Percentiles rank a stretch among this genome's conserved stretches.
phyloP scores from a whole-genome alignment of 1,284 basidiomycete genomes.

The Malassezia dermatis region DNA sequence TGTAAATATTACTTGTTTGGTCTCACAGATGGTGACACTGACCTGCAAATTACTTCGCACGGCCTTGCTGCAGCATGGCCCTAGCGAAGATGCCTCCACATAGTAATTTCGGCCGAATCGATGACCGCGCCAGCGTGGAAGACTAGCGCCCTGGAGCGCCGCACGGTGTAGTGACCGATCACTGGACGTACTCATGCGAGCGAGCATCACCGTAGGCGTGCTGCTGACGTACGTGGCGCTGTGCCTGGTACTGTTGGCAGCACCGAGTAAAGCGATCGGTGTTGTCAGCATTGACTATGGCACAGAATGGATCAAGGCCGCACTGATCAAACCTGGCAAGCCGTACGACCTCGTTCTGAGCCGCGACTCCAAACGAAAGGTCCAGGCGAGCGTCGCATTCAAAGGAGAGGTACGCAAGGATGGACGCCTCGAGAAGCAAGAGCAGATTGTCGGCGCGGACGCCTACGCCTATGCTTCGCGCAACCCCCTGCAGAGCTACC shows the following conservation, averaged over 20 bases:
- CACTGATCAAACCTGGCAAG: slow-evolving; percentile 85
- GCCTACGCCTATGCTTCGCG: slow-evolving; percentile 76
- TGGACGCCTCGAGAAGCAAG: slow-evolving; percentile 49
- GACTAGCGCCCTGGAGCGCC: neutral
- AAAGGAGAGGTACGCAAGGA: slow-evolving; percentile 30
- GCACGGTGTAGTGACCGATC: neutral
- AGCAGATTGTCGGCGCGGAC: slow-evolving; percentile 77
- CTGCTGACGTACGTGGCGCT: slow-evolving; percentile 5
- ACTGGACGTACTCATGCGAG: neutral
- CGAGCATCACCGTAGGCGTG: neutral
- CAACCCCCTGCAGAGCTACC: slow-evolving; percentile 78
- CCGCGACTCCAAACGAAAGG: slow-evolving; percentile 92
- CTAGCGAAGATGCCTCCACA: neutral
- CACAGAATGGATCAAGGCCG: slow-evolving; percentile 59
- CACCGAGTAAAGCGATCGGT: slow-evolving; percentile 26
- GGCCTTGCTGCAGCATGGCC: neutral
- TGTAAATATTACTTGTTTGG: slow-evolving; percentile 81
- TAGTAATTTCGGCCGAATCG: slow-evolving; percentile 8
- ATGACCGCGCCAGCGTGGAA: slow-evolving; percentile 11
- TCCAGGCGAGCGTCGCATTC: slow-evolving; percentile 61
- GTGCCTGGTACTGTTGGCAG: slow-evolving; percentile 6
- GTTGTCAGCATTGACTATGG: slow-evolving; percentile 47
- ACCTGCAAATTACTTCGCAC: neutral
- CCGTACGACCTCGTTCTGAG: slow-evolving; percentile 94
- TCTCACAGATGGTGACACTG: slow-evolving; percentile 17